Conservation (phyloP, 2,329 filamentous ascomycete species). For the Fusarium austroafricanum region DNA sequence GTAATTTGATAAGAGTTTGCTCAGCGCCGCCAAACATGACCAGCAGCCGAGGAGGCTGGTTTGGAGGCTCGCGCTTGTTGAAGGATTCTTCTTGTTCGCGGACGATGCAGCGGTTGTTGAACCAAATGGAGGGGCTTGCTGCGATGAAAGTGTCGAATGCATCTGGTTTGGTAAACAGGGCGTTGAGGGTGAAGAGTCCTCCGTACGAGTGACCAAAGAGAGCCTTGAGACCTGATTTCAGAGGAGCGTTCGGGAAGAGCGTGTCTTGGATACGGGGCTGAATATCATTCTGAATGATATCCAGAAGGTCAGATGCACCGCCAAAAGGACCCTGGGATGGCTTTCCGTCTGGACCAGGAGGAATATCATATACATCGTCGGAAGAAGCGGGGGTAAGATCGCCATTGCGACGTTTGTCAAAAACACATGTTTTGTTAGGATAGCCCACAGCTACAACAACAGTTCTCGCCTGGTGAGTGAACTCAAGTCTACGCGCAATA, state of each 20-base stretch:
- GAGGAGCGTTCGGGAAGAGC: slow-evolving; percentile 38
- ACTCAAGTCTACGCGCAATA: slow-evolving; percentile 42
- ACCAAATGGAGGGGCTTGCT: slow-evolving; percentile 61
- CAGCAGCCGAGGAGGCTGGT: slow-evolving; percentile 45
- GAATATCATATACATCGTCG: slow-evolving; percentile 33
- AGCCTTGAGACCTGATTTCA: slow-evolving; percentile 53
- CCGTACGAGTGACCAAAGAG: slow-evolving; percentile 63
- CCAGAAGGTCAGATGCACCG: slow-evolving; percentile 58
- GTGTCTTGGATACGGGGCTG: slow-evolving; percentile 46
- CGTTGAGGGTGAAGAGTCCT: slow-evolving; percentile 59
- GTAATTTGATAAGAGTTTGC: slow-evolving; percentile 44
- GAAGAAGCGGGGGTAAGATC: slow-evolving; percentile 48
- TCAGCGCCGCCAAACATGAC: slow-evolving; percentile 50
- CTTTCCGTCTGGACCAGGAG: slow-evolving; percentile 35
- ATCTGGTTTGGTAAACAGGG: slow-evolving; percentile 54
- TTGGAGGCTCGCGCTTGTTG: slow-evolving; percentile 17
- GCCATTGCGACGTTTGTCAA: slow-evolving; percentile 43
- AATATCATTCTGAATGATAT: slow-evolving; percentile 55
- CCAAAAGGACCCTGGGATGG: slow-evolving; percentile 46
- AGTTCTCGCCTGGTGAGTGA: slow-evolving; percentile 39
- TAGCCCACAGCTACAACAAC: slow-evolving; percentile 51
- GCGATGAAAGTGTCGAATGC: slow-evolving; percentile 59
- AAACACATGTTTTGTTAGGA: slow-evolving; percentile 44
- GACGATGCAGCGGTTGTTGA: slow-evolving; percentile 57
- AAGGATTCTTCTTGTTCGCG: slow-evolving; percentile 47